These are phyloP conservation scores for Yamadazyma takamatsuzukensis DNA, from an alignment of 805 yeast genomes.

Conservation along the genomic window DNA sequence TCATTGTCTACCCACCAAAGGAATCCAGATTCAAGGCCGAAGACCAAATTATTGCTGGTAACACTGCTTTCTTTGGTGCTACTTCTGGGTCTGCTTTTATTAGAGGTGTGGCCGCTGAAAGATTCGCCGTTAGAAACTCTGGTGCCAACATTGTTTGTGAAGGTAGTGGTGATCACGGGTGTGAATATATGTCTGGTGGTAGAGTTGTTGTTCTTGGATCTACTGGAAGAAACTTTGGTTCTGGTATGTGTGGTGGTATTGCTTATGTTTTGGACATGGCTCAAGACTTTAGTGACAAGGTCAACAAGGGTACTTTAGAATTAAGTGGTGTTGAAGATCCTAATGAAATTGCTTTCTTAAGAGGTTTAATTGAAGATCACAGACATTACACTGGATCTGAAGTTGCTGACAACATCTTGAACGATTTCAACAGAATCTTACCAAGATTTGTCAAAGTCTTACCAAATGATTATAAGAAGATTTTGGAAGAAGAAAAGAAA, in stretches of 20 bases:
- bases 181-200: constrained; percentile 99
- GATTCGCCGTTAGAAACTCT: constrained; percentile 97
- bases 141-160: constrained; percentile 97
- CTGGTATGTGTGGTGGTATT: constrained; percentile 99
- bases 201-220: constrained; percentile 89
- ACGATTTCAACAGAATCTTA: constrained; percentile 82
- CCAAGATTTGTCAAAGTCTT: constrained; percentile 90
- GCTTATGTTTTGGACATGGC: constrained; percentile 95
- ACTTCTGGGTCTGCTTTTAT: constrained; percentile 92
- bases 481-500: constrained; percentile 72
- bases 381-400: constrained; percentile 92
- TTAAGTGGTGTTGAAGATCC: constrained; percentile 77
- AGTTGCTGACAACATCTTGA: constrained; percentile 77
- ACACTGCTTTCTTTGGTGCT: constrained; percentile 97
- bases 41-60: constrained; percentile 94
- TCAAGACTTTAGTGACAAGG: constrained; percentile 80
- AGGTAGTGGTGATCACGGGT: constrained; percentile 97
- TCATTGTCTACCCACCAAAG: constrained; percentile 88
- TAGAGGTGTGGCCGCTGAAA: constrained; percentile 97
- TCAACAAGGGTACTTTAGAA: constrained; percentile 80
- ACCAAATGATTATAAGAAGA: constrained; percentile 88
- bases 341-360: constrained; percentile 86
- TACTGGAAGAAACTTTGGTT: constrained; percentile 91
- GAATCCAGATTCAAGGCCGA: constrained; percentile 84
- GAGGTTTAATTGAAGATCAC: constrained; percentile 92